A percentile compares a stretch with the other conserved stretches of the same genome.
Conservation (phyloP, 2,329 filamentous ascomycete genomes). For the Bertia moriformis region DNA sequence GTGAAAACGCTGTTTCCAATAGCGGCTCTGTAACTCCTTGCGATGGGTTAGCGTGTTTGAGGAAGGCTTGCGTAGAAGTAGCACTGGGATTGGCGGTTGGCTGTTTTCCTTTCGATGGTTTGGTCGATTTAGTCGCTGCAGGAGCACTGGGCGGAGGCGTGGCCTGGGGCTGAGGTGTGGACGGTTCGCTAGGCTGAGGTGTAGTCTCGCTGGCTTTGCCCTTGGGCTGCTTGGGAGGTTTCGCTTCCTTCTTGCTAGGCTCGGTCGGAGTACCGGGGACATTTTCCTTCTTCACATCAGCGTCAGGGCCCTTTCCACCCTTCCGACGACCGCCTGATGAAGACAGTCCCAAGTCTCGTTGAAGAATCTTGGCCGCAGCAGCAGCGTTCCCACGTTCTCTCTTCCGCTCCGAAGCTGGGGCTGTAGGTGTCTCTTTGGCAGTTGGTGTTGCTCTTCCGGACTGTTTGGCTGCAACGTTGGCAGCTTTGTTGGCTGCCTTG, state of each 20-base stretch:
- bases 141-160: constrained; percentile 46
- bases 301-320: constrained; percentile 13
- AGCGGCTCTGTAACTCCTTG: constrained; percentile 79
- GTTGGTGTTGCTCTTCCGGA: neutral
- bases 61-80: constrained; percentile 52
- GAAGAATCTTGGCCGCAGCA: constrained; percentile 40
- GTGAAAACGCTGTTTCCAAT: constrained; percentile 59
- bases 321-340: constrained; percentile 24
- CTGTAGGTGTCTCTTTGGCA: constrained; percentile 5
- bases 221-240: constrained; percentile 8
- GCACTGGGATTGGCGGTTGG: constrained; percentile 14
- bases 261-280: constrained; percentile 3
- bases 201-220: constrained; percentile 39
- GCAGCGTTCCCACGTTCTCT: constrained; percentile 34
- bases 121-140: constrained; percentile 14
- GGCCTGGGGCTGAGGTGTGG: constrained; percentile 29
- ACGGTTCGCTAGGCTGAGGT: constrained; percentile 45
- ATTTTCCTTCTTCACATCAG: constrained; percentile 1
- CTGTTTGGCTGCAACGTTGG: neutral
- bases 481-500: constrained; percentile 35
- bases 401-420: constrained; percentile 16
- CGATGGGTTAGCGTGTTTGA: constrained; percentile 74
- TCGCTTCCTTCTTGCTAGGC: constrained; percentile 4
- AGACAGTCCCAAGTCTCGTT: constrained; percentile 43
- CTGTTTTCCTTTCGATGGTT: constrained; percentile 16